phyloP scores from a whole-genome alignment of 208 protist genomes.

The Leishmania martiniquensis region DNA sequence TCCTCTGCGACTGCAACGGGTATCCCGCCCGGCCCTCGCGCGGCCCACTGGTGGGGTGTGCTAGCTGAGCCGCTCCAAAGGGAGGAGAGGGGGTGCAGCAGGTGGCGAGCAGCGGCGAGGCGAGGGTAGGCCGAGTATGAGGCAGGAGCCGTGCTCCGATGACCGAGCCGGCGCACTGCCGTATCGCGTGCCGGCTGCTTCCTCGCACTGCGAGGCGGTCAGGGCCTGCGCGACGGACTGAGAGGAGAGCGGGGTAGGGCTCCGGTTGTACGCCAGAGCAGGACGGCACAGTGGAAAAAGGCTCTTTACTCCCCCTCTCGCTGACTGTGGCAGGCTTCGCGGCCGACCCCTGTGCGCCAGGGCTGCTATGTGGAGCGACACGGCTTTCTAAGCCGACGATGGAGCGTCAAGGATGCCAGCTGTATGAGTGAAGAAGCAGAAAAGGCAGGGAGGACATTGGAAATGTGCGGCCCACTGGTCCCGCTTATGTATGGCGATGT shows the following conservation, averaged over 20 bases:
- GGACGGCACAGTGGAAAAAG: background rate
- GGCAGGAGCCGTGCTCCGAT: background rate
- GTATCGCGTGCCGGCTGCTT: background rate
- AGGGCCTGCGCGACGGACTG: background rate
- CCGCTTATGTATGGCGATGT: background rate
- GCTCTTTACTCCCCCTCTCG: background rate
- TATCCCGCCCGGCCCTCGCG: background rate
- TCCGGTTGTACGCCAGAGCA: background rate
- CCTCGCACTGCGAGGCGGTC: background rate
- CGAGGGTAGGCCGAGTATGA: background rate
- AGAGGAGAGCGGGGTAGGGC: background rate
- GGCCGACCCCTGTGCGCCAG: background rate
- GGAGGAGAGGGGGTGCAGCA: background rate
- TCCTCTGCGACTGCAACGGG: background rate
- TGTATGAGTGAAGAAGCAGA: background rate
- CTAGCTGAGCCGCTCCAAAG: background rate
- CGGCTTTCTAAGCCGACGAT: background rate
- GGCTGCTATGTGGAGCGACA: background rate
- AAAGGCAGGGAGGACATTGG: background rate
- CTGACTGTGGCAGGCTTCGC: background rate
- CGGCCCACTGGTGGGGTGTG: background rate
- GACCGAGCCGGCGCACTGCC: background rate
- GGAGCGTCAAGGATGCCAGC: background rate
- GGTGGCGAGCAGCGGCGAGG: background rate
- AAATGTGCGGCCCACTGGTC: background rate